Percentiles rank a stretch among this genome's conserved stretches.
These are phyloP conservation scores for Lentinula lateritia DNA, from an alignment of 768 basidiomycete genomes.

Conservation along the genomic window DNA sequence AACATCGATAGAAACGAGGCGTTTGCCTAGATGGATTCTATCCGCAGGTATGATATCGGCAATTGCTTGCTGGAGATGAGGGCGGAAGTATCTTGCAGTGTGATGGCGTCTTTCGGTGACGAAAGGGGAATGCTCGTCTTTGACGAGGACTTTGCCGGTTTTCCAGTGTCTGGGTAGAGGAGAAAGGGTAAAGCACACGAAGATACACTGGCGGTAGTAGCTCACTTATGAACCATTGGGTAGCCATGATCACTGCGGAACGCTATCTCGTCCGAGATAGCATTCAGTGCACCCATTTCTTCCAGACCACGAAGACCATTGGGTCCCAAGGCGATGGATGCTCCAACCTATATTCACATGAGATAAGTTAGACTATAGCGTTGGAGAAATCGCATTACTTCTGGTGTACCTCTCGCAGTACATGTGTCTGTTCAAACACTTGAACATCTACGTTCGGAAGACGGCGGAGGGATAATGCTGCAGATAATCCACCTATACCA, in stretches of 20 bases:
- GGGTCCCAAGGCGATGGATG: slow-evolving; percentile 1
- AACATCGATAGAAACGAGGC: background rate
- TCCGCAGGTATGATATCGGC: background rate
- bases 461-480: background rate
- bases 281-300: background rate
- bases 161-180: slow-evolving; percentile 2
- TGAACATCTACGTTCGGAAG: background rate
- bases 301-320: background rate
- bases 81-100: slow-evolving; percentile 1
- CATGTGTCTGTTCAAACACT: background rate
- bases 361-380: too few species aligned
- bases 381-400: too few species aligned
- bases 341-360: background rate
- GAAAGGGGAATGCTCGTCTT: background rate
- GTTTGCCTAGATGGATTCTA: background rate
- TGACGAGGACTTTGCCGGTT: background rate
- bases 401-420: background rate
- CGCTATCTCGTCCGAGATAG: background rate
- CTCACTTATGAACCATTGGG: background rate
- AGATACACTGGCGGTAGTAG: too few species aligned
- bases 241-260: background rate
- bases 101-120: background rate
- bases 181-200: too few species aligned
- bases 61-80: slow-evolving; percentile 1
- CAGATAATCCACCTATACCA: background rate